Base-by-base conservation (phyloP, 768 basidiomycete genomes). In the Thelephora aurantiotincta region DNA sequence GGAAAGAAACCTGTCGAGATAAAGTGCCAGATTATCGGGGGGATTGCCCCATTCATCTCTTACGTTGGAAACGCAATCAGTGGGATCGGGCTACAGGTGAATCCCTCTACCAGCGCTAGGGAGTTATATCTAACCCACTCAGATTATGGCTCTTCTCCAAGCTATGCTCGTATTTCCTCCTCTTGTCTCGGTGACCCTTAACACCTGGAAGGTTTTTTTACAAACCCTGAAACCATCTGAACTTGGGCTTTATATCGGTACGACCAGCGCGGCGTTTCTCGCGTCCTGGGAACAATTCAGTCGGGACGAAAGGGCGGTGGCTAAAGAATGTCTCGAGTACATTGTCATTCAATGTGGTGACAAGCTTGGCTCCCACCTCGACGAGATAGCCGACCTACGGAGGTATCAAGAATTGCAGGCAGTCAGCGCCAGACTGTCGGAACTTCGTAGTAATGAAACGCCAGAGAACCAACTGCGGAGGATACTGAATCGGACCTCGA, bases 61-160 rank as follows among this genome's bases (percentile, higher is more conserved):
- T 69, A 75, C 16, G 75, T 93, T 48, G 91, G 86, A 0, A 66
- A 78, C 6, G 67, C 75, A 0, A 82, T 94, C 54, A 74, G 70
- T 38, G 77, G 75, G 42, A 82, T 90, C 47, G 80, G 89, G 3
- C 89, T 91, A 16, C 94, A 97, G 78, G 94, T 91, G 55, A 16
- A 48, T 48, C 33, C 35, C 19, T 19, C 44, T 18, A 2, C 5
- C 9, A 18, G 38, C 30, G 2, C 26, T 16, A 34, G 12, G 26
- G 12, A 33, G 37, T 50, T 23, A 50, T 54, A 1, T 55, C 54
- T 38, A 45, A 38, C 48, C 35, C 12, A 7, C 50, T 20, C 54
- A 99, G 94, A 82, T 97, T 54, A 91, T 98, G 86, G 91, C 94
- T 0, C 91, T 85, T 14, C 74, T 99, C 35, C 94, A 98, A 65